These are phyloP conservation scores for Dioszegia crocea DNA, from an alignment of 768 basidiomycete species.

Conservation along the genomic window DNA sequence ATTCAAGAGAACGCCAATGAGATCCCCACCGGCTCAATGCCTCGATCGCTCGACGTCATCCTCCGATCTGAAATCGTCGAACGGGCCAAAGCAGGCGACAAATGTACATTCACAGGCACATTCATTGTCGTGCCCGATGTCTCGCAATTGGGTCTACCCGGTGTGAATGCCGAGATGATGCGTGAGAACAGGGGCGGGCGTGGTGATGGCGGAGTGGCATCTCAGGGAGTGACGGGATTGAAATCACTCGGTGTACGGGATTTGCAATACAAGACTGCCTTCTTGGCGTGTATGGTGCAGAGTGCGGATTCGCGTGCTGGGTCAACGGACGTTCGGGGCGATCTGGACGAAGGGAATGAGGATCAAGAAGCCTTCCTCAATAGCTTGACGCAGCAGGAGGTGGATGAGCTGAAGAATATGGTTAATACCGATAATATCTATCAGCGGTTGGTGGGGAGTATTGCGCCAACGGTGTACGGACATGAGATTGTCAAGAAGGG, in stretches of 20 bases:
- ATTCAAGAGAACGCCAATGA: constrained; percentile 99
- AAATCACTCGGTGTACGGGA: constrained; percentile 93
- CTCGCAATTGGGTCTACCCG: constrained; percentile 87
- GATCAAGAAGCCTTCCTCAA: constrained; percentile 72
- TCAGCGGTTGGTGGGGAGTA: constrained; percentile 83
- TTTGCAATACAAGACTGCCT: constrained; percentile 96
- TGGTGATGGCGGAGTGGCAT: constrained; percentile 57
- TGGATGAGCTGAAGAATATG: constrained; percentile 91
- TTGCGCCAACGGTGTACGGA: constrained; percentile 96
- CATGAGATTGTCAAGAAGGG: constrained; percentile 99
- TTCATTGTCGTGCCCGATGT: constrained; percentile 99
- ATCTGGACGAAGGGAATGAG: constrained; percentile 69
- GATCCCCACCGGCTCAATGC: constrained; percentile 98
- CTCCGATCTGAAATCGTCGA: constrained; percentile 93
- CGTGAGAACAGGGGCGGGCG: constrained; percentile 68
- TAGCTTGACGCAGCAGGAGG: constrained; percentile 85
- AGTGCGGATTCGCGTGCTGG: constrained; percentile 74
- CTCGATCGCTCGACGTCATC: constrained; percentile 84
- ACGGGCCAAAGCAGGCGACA: constrained; percentile 98
- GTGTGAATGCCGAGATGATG: constrained; percentile 88
- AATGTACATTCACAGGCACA: constrained; percentile 94
- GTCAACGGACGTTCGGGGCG: constrained; percentile 78
- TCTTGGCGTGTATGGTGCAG: constrained; percentile 95
- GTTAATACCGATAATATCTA: constrained; percentile 93
- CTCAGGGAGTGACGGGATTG: constrained; percentile 80